Base-by-base conservation (phyloP, 1,139 yeast species). In the Blastobotrys apis region DNA sequence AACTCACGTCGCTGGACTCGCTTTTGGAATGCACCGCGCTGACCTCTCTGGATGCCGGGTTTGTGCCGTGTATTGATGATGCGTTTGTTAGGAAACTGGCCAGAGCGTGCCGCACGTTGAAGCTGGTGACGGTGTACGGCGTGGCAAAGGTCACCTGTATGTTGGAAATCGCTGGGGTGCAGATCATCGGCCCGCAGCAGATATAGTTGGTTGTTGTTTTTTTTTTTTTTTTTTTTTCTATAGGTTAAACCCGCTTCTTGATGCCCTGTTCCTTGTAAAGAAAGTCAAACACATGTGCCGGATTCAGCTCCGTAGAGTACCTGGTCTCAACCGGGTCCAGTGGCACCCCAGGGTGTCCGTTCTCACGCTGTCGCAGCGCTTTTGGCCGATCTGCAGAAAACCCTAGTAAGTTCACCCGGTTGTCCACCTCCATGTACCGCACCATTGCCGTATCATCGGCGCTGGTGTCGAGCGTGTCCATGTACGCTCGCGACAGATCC, bases 111-210 rank as follows among this genome's bases (percentile, higher is more conserved):
- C 76, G 81, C 0, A 76, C 75, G 41, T 64, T 88, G 47, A 71
- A 74, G 37, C 68, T 84, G 10, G 58, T 88, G 45, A 95, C 86
- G 57, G 86, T 85, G 4, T 85, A 82, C 62, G 95, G 95, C 0
- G 74, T 81, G 54, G 84, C 84, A 53, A 68, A 77, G 51, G 81
- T 92, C 45, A 80, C 88, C 0, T 67, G 72, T n/a, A n/a, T 9
- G n/a, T 23, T 39, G 37, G 43, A 39, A 25, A 32, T 39, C 17
- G 43, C 43, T 19, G 43, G 43, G 15, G 23, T 31, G 8, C 36
- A 22, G 25, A 39, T 39, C 23, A 39, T 39, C 22, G 43, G 43
- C 10, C 43, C 43, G 8, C 42, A 39, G 26, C 43, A 39, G 25
- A 26, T 22, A 4, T 36, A 36, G 23, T 6, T 9, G 16, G 16